Evolutionary conservation across 768 basidiomycete species (phyloP), one percentile per base, ranked within the genome.

Genomic region (Clathrus columnatus): DNA sequence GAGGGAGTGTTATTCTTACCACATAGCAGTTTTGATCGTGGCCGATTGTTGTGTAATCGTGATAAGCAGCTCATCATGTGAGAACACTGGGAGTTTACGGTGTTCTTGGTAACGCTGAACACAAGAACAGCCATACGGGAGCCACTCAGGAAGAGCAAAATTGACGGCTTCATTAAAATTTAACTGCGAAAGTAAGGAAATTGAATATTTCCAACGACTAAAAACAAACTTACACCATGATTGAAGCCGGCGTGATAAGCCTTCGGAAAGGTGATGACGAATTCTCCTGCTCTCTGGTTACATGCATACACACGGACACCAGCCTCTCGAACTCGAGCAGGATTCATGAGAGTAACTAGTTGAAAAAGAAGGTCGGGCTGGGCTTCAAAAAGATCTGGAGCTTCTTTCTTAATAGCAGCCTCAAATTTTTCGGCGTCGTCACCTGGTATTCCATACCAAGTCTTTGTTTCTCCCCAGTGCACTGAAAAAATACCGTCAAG

Each of bases 81-180:
- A 97, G 71, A 99, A 99, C 4, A 99, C 96, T 4, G 96, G 96
- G 41, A 89, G 75, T 68, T 98, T 98, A 68, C 82, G 73, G 69
- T 96, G 87, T 60, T 90, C 84, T 62, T 90, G 83, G 68, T 99
- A 98, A 43, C 90, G 81, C 64, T 84, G 78, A 11, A 94, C 91
- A 65, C 92, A 96, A 55, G 88, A 88, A 41, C 87, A 79, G 30
- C 90, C 96, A 60, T 80, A 82, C 7, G 85, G 75, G 46, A 98
- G 73, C 96, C 96, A 99, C 67, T 97, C 92, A 23, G 93, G 91
- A 24, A 96, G 74, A 10, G 96, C 95, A 64, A 98, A 98, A 69
- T 99, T 98, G 64, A 98, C 95, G 3, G 95, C 96, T 73, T 98
- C 96, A 68, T 97, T 97, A 75, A 97, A 94, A 72, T 99, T 99